Percentiles rank a stretch among this genome's conserved stretches.
These are phyloP conservation scores for Chlorella sp. DNA, from an alignment of 139 green algal species.

Conservation along the genomic window DNA sequence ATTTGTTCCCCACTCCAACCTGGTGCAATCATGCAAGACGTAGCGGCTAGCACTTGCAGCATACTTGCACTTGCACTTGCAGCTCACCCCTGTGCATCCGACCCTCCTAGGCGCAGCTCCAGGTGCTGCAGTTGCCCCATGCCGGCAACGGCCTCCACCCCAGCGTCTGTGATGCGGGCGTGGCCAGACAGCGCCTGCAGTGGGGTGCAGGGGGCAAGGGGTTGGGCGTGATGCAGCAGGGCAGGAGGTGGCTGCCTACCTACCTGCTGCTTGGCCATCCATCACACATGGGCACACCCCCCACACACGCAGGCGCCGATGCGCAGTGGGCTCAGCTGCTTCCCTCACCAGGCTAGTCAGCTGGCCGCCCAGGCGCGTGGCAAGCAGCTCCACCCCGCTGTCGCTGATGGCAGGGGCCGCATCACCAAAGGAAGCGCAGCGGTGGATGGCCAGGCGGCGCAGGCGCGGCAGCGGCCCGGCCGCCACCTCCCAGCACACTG, in stretches of 20 bases:
- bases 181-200: conserved; percentile 7
- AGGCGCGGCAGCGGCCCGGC: conserved; percentile 14
- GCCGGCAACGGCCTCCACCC: not conserved
- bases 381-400: not conserved
- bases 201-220: too few relatives aligned
- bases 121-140: not conserved
- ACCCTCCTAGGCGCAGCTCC: not conserved
- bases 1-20: too few relatives aligned
- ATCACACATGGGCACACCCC: too few relatives aligned
- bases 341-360: conserved; percentile 7
- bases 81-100: not conserved
- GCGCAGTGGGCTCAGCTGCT: too few relatives aligned
- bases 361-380: not conserved
- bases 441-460: conserved; percentile 8
- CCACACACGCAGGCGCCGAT: too few relatives aligned
- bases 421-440: not conserved
- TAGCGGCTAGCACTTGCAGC: too few relatives aligned
- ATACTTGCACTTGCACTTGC: not conserved
- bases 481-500: not conserved
- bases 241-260: too few relatives aligned
- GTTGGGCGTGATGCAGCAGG: too few relatives aligned
- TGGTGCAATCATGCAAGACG: too few relatives aligned
- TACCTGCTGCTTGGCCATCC: too few relatives aligned
- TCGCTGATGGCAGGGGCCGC: not conserved
- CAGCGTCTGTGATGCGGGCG: not conserved